A percentile compares a stretch with the other conserved stretches of the same genome.
Evolutionary conservation across 768 basidiomycete species (phyloP).

Genomic region (Macrolepiota dolichaula): DNA sequence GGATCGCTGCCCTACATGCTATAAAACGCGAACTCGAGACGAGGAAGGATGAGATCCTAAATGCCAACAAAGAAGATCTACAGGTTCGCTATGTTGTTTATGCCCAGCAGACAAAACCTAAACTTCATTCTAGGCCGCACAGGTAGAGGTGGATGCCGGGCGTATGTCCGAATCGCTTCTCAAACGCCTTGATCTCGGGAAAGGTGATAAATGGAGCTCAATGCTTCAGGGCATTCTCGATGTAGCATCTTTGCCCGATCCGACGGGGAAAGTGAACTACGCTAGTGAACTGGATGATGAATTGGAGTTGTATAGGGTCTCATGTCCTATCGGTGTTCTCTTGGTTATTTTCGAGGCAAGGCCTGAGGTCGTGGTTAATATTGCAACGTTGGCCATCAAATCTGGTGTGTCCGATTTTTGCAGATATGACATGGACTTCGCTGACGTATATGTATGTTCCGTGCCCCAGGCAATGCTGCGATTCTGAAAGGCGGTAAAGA

Average conservation of each 20-base stretch:
- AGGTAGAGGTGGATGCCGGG: conserved; percentile 74
- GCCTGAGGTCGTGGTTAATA: conserved; percentile 97
- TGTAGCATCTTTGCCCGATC: conserved; percentile 82
- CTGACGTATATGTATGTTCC: neutral
- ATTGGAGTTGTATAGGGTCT: conserved; percentile 88
- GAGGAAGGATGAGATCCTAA: conserved; percentile 66
- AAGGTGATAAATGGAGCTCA: conserved; percentile 86
- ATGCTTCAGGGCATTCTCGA: conserved; percentile 91
- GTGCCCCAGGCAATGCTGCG: conserved; percentile 80
- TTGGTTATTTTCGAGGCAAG: conserved; percentile 97
- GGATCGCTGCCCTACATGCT: conserved; percentile 66
- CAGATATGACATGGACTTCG: neutral
- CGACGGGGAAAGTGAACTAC: conserved; percentile 83
- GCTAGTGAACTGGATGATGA: conserved; percentile 86
- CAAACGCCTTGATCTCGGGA: conserved; percentile 79
- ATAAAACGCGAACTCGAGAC: conserved; percentile 66
- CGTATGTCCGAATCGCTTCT: conserved; percentile 80
- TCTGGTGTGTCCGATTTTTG: conserved; percentile 57
- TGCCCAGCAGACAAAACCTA: no score
- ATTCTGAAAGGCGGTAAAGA: conserved; percentile 98
- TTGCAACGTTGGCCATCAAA: conserved; percentile 93
- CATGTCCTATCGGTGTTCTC: conserved; percentile 94
- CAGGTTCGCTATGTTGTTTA: conserved; percentile 40
- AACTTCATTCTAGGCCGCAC: conserved; percentile 56
- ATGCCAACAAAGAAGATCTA: conserved; percentile 81